phyloP scores from a whole-genome alignment of 2,329 filamentous ascomycete genomes.

The Fragosphaeria purpurea region DNA sequence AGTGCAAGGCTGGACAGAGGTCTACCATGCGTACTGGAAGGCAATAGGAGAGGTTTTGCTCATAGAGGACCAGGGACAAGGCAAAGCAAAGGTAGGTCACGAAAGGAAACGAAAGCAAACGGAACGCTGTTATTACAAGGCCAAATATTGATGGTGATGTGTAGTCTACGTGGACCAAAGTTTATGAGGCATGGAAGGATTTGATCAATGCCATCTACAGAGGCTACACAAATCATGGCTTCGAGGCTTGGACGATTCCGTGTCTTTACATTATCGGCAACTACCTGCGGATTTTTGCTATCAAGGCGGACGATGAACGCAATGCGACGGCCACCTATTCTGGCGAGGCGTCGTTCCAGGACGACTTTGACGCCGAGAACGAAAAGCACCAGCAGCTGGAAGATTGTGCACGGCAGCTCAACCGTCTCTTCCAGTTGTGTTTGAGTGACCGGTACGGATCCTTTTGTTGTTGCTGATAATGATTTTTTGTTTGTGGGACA shows the following conservation, averaged over 20 bases:
- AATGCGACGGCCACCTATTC: conserved; percentile 28
- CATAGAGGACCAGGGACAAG: conserved; percentile 37
- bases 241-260: conserved; percentile 87
- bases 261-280: conserved; percentile 82
- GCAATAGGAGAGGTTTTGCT: conserved; percentile 64
- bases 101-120: too few relatives aligned
- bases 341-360: conserved; percentile 48
- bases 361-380: conserved; percentile 69
- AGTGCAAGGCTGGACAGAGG: conserved; percentile 72
- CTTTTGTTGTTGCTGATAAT: conserved; percentile 58
- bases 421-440: conserved; percentile 84
- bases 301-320: conserved; percentile 72
- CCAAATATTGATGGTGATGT: not conserved
- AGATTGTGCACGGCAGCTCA: conserved; percentile 82
- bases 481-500: not conserved
- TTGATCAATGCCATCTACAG: conserved; percentile 66
- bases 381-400: conserved; percentile 79
- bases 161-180: conserved; percentile 61
- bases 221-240: conserved; percentile 65
- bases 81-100: not conserved
- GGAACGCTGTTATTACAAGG: too few relatives aligned
- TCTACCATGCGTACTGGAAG: conserved; percentile 78
- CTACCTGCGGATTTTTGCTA: conserved; percentile 78
- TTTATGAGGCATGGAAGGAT: conserved; percentile 85
- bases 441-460: conserved; percentile 68